A percentile compares a stretch with the other conserved stretches of the same genome.
Evolutionary conservation across 129 eudicot species (phyloP).

Genomic region (Saposhnikovia divaricata): DNA sequence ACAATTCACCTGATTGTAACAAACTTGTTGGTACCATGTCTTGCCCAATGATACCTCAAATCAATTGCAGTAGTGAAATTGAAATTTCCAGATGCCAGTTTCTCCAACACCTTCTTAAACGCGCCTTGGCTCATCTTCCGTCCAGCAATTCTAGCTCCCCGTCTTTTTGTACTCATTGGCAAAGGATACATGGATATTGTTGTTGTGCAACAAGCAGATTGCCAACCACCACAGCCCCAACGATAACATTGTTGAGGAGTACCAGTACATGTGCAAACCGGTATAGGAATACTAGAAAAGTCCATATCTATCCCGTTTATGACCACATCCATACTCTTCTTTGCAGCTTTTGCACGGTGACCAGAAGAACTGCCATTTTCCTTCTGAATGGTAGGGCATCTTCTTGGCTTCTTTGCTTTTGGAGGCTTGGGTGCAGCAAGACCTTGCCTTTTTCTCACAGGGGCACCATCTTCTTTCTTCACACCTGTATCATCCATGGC

Average conservation of each 20-base stretch:
- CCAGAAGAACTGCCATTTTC: slow-evolving; percentile 43
- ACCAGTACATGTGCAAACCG: slow-evolving; percentile 92
- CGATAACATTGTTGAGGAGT: slow-evolving; percentile 81
- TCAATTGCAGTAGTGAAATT: slow-evolving; percentile 78
- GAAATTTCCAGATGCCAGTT: slow-evolving; percentile 69
- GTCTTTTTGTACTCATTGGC: slow-evolving; percentile 92
- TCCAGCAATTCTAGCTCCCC: slow-evolving; percentile 94
- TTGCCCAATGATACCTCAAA: slow-evolving; percentile 87
- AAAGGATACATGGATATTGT: slow-evolving; percentile 81
- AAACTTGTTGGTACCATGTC: slow-evolving; percentile 97
- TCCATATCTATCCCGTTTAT: slow-evolving; percentile 85
- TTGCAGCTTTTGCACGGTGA: slow-evolving; percentile 51
- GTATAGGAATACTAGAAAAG: slow-evolving; percentile 75
- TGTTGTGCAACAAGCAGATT: slow-evolving; percentile 94
- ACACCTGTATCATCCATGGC: slow-evolving; percentile 31
- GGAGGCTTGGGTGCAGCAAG: slow-evolving; percentile 35
- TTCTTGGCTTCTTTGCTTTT: slow-evolving; percentile 57
- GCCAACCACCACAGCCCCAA: slow-evolving; percentile 99
- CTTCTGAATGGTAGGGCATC: slow-evolving; percentile 38
- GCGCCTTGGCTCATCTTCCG: slow-evolving; percentile 97
- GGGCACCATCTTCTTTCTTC: slow-evolving; percentile 35
- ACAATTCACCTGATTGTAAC: slow-evolving; percentile 75
- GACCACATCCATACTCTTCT: slow-evolving; percentile 58
- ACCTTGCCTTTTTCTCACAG: slow-evolving; percentile 40
- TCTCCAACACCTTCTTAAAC: slow-evolving; percentile 91